Percentiles rank a stretch among this genome's conserved stretches.
Evolutionary conservation across 768 basidiomycete genomes (phyloP).

Genomic region (Kwoniella dejecticola): DNA sequence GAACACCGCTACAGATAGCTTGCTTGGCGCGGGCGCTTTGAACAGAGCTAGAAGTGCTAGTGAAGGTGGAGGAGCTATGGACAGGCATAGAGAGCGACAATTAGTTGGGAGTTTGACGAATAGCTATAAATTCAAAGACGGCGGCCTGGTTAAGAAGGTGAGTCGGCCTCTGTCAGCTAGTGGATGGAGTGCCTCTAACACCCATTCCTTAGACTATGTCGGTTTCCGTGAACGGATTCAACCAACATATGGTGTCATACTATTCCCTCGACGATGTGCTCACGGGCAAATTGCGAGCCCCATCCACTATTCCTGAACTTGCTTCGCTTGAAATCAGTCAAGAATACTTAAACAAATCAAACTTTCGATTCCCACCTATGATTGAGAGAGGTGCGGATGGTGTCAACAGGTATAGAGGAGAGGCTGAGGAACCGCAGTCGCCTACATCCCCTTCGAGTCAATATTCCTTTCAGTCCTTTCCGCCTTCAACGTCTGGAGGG

Average conservation of each 20-base stretch:
- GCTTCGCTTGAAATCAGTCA: constrained; percentile 81
- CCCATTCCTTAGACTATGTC: constrained; percentile 74
- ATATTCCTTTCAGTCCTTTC: constrained; percentile 21
- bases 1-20: constrained; percentile 1
- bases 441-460: constrained; percentile 20
- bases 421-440: constrained; percentile 25
- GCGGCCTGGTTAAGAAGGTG: constrained; percentile 97
- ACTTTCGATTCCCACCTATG: constrained; percentile 87
- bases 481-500: constrained; percentile 7
- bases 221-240: constrained; percentile 75
- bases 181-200: background rate
- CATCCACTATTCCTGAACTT: constrained; percentile 84
- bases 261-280: constrained; percentile 91
- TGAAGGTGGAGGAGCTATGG: constrained; percentile 59
- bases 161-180: background rate
- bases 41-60: constrained; percentile 40
- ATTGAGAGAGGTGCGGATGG: constrained; percentile 85
- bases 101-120: constrained; percentile 90
- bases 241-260: constrained; percentile 92
- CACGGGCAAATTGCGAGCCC: constrained; percentile 80
- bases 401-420: constrained; percentile 66
- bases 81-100: constrained; percentile 74
- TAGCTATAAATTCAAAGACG: constrained; percentile 86
- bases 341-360: constrained; percentile 83
- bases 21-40: constrained; percentile 26